Evolutionary conservation across 306 rosid species (phyloP).

Genomic region (Quillaja saponaria): DNA sequence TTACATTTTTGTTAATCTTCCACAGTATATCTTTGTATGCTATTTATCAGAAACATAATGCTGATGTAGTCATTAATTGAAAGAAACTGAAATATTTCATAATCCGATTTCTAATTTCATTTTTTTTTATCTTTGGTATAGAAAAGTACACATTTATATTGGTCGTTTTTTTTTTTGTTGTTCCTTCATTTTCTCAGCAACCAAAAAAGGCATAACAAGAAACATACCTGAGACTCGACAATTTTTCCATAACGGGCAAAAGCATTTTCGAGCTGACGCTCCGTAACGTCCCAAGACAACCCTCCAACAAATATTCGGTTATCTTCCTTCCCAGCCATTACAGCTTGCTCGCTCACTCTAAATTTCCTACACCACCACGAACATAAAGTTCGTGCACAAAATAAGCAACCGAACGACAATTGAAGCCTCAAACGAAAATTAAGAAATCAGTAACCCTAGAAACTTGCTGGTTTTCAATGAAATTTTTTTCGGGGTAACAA

Average conservation of each 20-base stretch:
- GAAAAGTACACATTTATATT: neutral
- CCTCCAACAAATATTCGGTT: constrained; percentile 93
- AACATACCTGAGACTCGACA: constrained; percentile 68
- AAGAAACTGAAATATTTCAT: constrained; percentile 1
- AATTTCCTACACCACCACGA: neutral
- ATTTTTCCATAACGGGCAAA: constrained; percentile 83
- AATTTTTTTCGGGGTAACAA: neutral
- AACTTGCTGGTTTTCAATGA: neutral
- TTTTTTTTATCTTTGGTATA: neutral
- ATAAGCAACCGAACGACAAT: constrained; percentile 19
- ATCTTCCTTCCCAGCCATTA: constrained; percentile 85
- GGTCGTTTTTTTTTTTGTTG: too few relatives aligned
- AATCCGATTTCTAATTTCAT: neutral
- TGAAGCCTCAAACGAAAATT: neutral
- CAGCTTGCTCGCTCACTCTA: constrained; percentile 11
- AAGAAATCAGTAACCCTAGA: neutral
- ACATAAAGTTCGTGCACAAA: neutral
- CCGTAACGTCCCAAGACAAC: constrained; percentile 78
- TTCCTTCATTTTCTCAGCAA: constrained; percentile 13
- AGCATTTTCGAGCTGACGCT: constrained; percentile 87
- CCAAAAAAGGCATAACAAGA: neutral
- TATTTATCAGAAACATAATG: too few relatives aligned
- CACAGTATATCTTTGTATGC: too few relatives aligned
- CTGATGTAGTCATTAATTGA: neutral
- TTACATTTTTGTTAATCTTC: too few relatives aligned